A percentile compares a stretch with the other conserved stretches of the same genome.
Conservation (phyloP, 805 yeast genomes). For the Clavispora santaluciae region DNA sequence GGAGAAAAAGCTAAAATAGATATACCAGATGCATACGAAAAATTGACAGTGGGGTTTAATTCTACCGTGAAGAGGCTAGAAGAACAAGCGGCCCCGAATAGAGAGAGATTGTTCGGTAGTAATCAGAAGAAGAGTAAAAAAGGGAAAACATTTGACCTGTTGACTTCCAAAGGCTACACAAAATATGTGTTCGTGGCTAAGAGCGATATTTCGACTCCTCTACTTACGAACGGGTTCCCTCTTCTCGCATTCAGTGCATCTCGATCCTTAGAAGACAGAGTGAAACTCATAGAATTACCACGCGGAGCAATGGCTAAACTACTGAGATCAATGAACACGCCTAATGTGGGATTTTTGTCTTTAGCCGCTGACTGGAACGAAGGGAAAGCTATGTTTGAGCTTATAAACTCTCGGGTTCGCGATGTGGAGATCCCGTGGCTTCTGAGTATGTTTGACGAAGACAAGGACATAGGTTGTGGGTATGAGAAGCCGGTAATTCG, state of each 20-base stretch:
- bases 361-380: conserved; percentile 23
- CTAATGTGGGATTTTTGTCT: conserved; percentile 31
- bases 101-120: conserved; percentile 11
- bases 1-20: neutral
- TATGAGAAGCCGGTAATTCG: conserved; percentile 10
- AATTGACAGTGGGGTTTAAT: conserved; percentile 50
- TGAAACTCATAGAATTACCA: conserved; percentile 60
- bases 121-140: conserved; percentile 2
- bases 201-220: conserved; percentile 45
- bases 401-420: conserved; percentile 25
- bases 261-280: conserved; percentile 21
- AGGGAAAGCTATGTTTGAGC: conserved; percentile 25
- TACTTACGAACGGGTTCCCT: conserved; percentile 57
- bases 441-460: conserved; percentile 21
- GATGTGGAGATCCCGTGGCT: conserved; percentile 46
- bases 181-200: conserved; percentile 56
- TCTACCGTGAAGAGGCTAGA: conserved; percentile 47
- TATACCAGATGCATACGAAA: conserved; percentile 20
- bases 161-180: conserved; percentile 12
- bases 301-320: conserved; percentile 32
- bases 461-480: neutral
- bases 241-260: conserved; percentile 46
- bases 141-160: conserved; percentile 1
- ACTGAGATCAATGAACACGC: conserved; percentile 24
- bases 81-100: conserved; percentile 29